A percentile compares a stretch with the other conserved stretches of the same genome.
Conservation (phyloP, 2,329 filamentous ascomycete genomes). For the Blastomyces gilchristii region DNA sequence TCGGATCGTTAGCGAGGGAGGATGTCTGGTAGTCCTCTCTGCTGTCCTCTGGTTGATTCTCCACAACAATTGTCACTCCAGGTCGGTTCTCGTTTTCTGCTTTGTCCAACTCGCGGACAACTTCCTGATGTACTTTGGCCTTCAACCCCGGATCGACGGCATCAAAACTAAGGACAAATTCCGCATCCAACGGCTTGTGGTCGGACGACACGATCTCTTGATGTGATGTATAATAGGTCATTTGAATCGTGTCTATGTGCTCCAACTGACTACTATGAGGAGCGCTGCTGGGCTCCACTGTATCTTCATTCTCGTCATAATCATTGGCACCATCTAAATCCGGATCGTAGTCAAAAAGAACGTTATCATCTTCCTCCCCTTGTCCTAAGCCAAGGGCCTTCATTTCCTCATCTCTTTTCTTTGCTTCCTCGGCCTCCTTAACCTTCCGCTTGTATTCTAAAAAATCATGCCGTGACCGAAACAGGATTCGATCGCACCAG, state of each 20-base stretch:
- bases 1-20: conserved; percentile 31
- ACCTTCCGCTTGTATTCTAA: conserved; percentile 53
- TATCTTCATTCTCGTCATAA: conserved; percentile 46
- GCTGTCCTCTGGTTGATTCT: conserved; percentile 32
- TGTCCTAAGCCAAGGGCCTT: conserved; percentile 65
- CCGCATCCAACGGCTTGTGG: conserved; percentile 79
- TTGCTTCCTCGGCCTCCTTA: conserved; percentile 55
- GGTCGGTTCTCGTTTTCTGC: conserved; percentile 86
- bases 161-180: conserved; percentile 78
- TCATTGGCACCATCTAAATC: conserved; percentile 56
- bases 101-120: conserved; percentile 77
- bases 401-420: conserved; percentile 74
- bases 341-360: conserved; percentile 85
- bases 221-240: conserved; percentile 73
- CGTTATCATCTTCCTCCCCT: conserved; percentile 64
- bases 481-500: conserved; percentile 94
- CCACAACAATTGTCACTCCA: conserved; percentile 70
- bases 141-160: conserved; percentile 78
- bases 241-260: conserved; percentile 40
- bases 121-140: conserved; percentile 71
- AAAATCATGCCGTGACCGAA: conserved; percentile 62
- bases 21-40: conserved; percentile 33
- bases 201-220: conserved; percentile 87
- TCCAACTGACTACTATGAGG: conserved; percentile 15
- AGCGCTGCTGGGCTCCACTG: conserved; percentile 30